phyloP scores from a whole-genome alignment of 495 filamentous ascomycete genomes.

The Oidiodendron maius region DNA sequence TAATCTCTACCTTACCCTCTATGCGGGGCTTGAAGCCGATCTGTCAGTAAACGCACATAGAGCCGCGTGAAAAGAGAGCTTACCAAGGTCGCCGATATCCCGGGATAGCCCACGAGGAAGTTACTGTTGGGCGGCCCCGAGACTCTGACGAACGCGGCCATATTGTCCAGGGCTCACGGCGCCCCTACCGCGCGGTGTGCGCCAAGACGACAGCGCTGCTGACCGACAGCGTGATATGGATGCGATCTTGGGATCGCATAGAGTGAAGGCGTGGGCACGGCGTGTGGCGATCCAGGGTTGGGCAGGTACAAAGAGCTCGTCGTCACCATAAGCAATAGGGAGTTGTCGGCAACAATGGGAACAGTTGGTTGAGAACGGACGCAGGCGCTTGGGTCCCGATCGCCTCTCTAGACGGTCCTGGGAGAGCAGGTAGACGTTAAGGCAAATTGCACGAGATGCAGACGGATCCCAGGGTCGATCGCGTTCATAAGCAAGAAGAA shows the following conservation, averaged over 20 bases:
- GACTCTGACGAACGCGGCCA: slow-evolving; percentile 93
- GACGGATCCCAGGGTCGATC: no score
- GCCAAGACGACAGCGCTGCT: slow-evolving; percentile 18
- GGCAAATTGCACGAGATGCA: no score
- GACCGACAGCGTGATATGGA: slow-evolving; percentile 8
- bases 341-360: no score
- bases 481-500: no score
- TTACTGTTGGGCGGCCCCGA: slow-evolving; percentile 96
- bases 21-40: slow-evolving; percentile 66
- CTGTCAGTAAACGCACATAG: slow-evolving; percentile 13
- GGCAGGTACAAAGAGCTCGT: slow-evolving; percentile 8
- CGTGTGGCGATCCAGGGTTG: background rate
- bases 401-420: no score
- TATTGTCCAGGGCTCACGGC: slow-evolving; percentile 22
- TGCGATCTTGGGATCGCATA: slow-evolving; percentile 11
- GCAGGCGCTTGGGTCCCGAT: no score
- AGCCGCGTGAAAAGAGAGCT: slow-evolving; percentile 27
- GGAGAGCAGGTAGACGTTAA: no score
- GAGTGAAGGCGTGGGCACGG: background rate
- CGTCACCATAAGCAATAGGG: slow-evolving; percentile 20
- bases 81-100: slow-evolving; percentile 96
- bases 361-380: no score
- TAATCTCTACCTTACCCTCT: slow-evolving; percentile 96
- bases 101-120: slow-evolving; percentile 93
- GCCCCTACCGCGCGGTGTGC: slow-evolving; percentile 20